phyloP scores from a whole-genome alignment of 352 stramenopile species.

The Phytopythium chamaehyphon region DNA sequence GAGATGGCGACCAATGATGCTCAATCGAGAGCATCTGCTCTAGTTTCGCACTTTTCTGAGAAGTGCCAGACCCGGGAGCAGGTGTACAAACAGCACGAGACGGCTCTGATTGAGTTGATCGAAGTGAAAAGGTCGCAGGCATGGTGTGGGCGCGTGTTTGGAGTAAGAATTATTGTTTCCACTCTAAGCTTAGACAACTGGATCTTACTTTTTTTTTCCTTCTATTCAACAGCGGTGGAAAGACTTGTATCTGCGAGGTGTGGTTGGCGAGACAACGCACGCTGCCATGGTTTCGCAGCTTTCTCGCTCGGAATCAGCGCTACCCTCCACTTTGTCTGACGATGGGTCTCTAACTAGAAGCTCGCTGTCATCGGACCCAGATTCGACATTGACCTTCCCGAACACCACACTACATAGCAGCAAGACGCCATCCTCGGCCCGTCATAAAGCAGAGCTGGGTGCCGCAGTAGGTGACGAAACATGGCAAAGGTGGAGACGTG shows the following conservation, averaged over 20 bases:
- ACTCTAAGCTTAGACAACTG: no score
- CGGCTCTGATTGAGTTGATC: background rate
- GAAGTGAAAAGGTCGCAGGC: background rate
- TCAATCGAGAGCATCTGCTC: constrained; percentile 3
- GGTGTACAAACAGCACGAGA: constrained; percentile 1
- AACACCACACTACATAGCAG: no score
- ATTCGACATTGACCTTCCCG: no score
- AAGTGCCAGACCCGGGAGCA: background rate
- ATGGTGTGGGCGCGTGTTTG: constrained; percentile 17
- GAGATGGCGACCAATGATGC: constrained; percentile 23
- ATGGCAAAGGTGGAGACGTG: constrained; percentile 31
- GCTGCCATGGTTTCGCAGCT: constrained; percentile 50
- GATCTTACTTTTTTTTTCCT: no score
- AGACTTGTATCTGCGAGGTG: constrained; percentile 36
- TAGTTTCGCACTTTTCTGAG: constrained; percentile 2
- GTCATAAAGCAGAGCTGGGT: no score
- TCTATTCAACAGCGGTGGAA: constrained; percentile 59
- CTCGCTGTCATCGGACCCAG: no score
- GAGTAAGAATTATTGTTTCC: constrained; percentile 1
- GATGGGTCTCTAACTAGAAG: no score
- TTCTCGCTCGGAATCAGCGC: background rate
- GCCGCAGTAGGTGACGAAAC: constrained; percentile 6
- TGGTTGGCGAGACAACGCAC: constrained; percentile 58
- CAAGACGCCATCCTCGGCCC: no score
- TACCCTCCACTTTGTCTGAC: no score